These are phyloP conservation scores for Volutella citrinella DNA, from an alignment of 2,329 filamentous ascomycete species.

Conservation along the genomic window DNA sequence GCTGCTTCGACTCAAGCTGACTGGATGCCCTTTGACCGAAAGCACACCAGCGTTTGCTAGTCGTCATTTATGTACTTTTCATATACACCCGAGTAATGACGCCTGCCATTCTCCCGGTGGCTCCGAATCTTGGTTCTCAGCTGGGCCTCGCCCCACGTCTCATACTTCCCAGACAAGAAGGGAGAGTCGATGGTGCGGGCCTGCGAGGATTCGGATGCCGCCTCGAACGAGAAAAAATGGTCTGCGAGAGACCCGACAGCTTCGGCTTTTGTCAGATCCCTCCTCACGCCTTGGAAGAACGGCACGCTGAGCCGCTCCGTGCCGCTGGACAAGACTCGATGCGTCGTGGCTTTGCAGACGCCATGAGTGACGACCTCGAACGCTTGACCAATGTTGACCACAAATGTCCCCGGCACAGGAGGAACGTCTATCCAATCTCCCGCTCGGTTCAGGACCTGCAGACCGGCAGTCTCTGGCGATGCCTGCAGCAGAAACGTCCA, in stretches of 20 bases:
- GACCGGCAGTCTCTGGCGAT: constrained; percentile 45
- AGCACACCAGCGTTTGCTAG: too few relatives aligned
- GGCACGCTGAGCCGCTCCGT: constrained; percentile 41
- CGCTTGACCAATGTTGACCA: constrained; percentile 57
- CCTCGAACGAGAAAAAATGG: constrained; percentile 32
- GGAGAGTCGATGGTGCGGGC: constrained; percentile 43
- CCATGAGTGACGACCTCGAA: constrained; percentile 57
- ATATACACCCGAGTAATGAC: constrained; percentile 46
- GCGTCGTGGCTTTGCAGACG: constrained; percentile 50
- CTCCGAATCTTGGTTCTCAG: constrained; percentile 52
- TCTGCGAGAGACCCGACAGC: constrained; percentile 35
- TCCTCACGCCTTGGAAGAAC: constrained; percentile 48
- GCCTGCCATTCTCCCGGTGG: constrained; percentile 45
- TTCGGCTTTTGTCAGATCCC: constrained; percentile 42
- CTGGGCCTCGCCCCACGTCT: constrained; percentile 55
- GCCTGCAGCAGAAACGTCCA: constrained; percentile 63
- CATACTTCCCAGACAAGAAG: constrained; percentile 47
- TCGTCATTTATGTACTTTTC: constrained; percentile 45
- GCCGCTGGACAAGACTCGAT: constrained; percentile 36
- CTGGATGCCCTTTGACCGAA: background rate
- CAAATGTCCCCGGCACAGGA: constrained; percentile 46
- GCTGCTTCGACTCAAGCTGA: too few relatives aligned
- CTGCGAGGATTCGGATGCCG: constrained; percentile 31
- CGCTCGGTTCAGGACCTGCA: constrained; percentile 48
- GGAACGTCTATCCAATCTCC: constrained; percentile 51